Base-by-base conservation (phyloP, 805 yeast genomes). In the Suhomyces canberraensis region DNA sequence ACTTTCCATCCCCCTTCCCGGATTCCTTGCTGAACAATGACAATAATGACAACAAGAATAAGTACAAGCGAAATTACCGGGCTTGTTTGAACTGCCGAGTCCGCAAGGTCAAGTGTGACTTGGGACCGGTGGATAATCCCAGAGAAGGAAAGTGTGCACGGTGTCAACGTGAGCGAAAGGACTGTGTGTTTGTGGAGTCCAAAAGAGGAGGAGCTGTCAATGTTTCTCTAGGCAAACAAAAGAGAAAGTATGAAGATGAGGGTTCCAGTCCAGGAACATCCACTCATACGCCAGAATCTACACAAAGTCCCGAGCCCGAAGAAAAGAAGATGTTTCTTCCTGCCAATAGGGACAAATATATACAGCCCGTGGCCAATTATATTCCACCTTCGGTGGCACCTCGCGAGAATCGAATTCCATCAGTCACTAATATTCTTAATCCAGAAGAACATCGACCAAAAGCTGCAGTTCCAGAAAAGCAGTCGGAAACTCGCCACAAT, bases 61-160 rank as follows among this genome's bases (percentile, higher is more conserved):
- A 60, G 40, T 82, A 73, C 66, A 75, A 67, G 46, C 65, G 96
- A 44, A 78, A 79, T 42, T 90, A 85, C 56, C 73, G 78, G 44
- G 97, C 97, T 1, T 90, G 98, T 51, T 60, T 85, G 33, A 85
- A 80, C 60, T 90, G 98, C 56, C 74, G 96, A 13, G 76, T 79
- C 5, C 73, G 95, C 28, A 91, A 90, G 52, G 86, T 87, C 29
- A 80, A 79, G 51, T 90, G 98, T 64, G 95, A 88, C 54, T 62
- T 90, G 46, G 96, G 95, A 2, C 77, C 81, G 8, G 76, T 79
- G 6, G 82, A 79, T 33, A 72, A 73, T 42, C 95, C 95, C 0
- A 69, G 71, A 30, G 79, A 77, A 4, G 93, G 95, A 3, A 93
- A 95, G 3, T 90, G 98, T 68, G 81, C 78, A 2, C 64, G 97